Evolutionary conservation across 139 green algal genomes (phyloP), one percentile per base, ranked within the genome.

Genomic region (Microglena sp.): DNA sequence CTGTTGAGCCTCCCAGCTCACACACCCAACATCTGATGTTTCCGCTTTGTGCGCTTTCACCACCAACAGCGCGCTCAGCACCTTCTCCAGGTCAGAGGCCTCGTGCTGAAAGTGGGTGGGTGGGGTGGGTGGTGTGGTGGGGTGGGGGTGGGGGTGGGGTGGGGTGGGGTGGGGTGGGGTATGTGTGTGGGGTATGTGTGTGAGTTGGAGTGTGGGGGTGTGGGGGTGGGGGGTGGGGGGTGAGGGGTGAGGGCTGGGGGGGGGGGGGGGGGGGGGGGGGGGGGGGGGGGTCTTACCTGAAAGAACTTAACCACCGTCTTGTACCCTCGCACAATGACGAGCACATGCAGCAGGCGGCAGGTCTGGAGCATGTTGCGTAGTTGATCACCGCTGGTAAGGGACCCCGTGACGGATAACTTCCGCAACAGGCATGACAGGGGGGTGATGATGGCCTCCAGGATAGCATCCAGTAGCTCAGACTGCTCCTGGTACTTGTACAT

Each of bases 401-500:
- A n/a, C n/a, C n/a, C n/a, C n/a, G n/a, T n/a, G 30, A 87, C 60
- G 40, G 45, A 31, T 15, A 74, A 32, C 43, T 69, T 31, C 7
- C 76, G 75, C 11, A 98, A 72, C 32, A 90, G 34, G 1, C 24
- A 61, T 2, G 89, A 75, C 27, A 96, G 67, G 2, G 90, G 89
- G 6, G 60, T 40, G 2, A 97, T 69, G 11, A 97, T 72, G 22
- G 32, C 60, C 69, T 95, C 86, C 57, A 99, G 73, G 40, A 87
- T 76, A 1, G 86, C 82, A 67, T 99, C 93, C 43, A 99, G 82
- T 45, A 99, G 80, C 78, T 96, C 84, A 4, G 88, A 72, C 60
- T 97, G 87, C 82, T 99, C 93, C 59, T 95, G 88, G 70, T 99
- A 98, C 71, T 92, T 90, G 62, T 75, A 81, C 5, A 96, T 73